Evolutionary conservation across 805 yeast species (phyloP), one percentile per base, ranked within the genome.

Genomic region (Candida sonorensis): DNA sequence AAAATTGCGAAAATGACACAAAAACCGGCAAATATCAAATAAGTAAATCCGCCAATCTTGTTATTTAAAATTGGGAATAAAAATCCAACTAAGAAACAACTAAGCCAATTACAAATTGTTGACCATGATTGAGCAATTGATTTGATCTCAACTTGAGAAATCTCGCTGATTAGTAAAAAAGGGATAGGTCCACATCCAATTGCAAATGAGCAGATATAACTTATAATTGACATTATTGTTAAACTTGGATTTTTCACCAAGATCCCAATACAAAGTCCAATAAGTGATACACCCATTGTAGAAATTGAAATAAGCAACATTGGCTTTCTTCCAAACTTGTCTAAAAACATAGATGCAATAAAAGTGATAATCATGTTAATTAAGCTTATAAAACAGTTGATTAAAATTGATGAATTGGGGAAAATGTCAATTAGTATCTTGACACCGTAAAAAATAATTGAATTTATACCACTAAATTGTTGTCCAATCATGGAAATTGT

Each of bases 101-200:
- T 81, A 9, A 84, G 45, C 97, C 97, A 90, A 55, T 90, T 92
- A 62, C 84, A 74, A 10, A 85, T 74, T 0, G 92, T 86, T 10
- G 95, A 97, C 66, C 84, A 81, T 52, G 95, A 80, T 59, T 92
- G 98, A 0, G 97, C 97, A 27, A 77, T 66, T 3, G 88, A 88
- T 36, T 77, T 77, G 2, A 90, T 90, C 37, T 77, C 75, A 2
- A 70, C 61, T 38, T 87, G 94, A 0, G 94, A 81, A n/a, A 90
- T 77, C 53, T 92, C 97, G 6, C 94, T 75, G 9, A 90, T 79
- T 32, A 88, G 59, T 44, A 90, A 61, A 60, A 92, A 90, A 26
- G 98, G 98, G 34, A 92, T 87, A 6, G 98, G 98, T 0, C 98
- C 98, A 40, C 87, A 55, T 0, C 98, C 98, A 21, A 82, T 62